Evolutionary conservation across 176 grass and related monocot species (phyloP), one percentile per base, ranked within the genome.

Genomic region (Oryza glaberrima): DNA sequence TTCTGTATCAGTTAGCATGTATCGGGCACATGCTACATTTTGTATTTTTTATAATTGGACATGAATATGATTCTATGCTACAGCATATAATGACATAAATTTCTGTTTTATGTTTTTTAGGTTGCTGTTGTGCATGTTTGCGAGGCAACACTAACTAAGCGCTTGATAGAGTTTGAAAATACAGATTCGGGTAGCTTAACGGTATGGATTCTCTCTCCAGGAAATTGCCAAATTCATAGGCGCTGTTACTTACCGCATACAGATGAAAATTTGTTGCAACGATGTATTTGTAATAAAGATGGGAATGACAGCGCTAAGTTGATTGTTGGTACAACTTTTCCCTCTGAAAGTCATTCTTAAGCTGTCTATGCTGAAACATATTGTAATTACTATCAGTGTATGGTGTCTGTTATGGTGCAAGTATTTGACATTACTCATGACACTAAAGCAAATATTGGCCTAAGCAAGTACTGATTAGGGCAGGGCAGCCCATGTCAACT

Each of bases 131-230:
- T 95, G 54, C 95, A 98, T 82, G 80, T 98, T 13, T 98, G 93
- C 63, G 95, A 98, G 75, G 87, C 92, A 79, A 98, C 95, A 17
- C 78, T 98, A 80, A 95, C 88, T 35, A 98, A 93, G 89, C 91
- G 95, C 47, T 81, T 98, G 47, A 85, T 98, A 72, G 95, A 98
- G 83, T 98, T 98, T 83, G 95, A 98, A 85, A 95, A 88, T 86
- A 98, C 93, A 30, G 89, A 98, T 73, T 95, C 95, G 87, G 93
- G 95, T 77, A 90, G 87, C 77, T 98, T 95, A 81, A 93, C 92
- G n/a, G 95, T 97, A 89, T 84, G 86, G 30, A 72, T 86, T 22
- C 48, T 67, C 67, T 54, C 58, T 54, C 15, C 73, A 73, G 72
- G 25, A 40, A 82, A 73, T 73, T 48, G 1, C 60, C 4, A 74